phyloP scores from a whole-genome alignment of 441 rosid species.

The Populus tomentosa region DNA sequence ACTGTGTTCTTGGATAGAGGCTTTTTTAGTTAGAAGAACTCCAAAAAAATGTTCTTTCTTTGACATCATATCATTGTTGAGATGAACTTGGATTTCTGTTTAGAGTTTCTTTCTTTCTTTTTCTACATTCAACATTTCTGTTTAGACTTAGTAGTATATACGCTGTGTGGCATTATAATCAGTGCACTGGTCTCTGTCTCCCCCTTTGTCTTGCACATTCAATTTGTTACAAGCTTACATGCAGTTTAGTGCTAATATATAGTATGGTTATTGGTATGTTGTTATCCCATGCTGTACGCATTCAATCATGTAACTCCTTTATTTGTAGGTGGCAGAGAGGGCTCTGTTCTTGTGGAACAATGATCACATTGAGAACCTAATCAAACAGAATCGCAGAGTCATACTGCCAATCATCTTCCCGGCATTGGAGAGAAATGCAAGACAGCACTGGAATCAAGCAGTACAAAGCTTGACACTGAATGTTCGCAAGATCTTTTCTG shows the following conservation, averaged over 20 bases:
- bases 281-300: not conserved
- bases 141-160: no score
- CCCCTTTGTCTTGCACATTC: no score
- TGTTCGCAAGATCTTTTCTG: slow-evolving; percentile 75
- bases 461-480: slow-evolving; percentile 85
- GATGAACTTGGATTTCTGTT: not conserved
- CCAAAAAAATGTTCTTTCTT: not conserved
- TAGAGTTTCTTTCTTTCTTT: not conserved
- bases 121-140: no score
- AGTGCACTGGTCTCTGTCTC: no score
- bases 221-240: no score
- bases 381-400: slow-evolving; percentile 67
- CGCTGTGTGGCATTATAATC: no score
- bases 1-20: no score
- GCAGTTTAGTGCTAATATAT: no score
- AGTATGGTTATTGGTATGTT: not conserved
- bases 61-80: not conserved
- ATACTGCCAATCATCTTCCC: slow-evolving; percentile 81
- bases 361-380: slow-evolving; percentile 78
- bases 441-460: slow-evolving; percentile 82
- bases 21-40: not conserved
- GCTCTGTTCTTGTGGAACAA: slow-evolving; percentile 92
- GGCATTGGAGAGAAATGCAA: slow-evolving; percentile 69
- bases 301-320: not conserved
- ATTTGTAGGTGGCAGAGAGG: slow-evolving; percentile 76